phyloP scores from a whole-genome alignment of 768 basidiomycete species.

The Tricholoma hemisulphureum region DNA sequence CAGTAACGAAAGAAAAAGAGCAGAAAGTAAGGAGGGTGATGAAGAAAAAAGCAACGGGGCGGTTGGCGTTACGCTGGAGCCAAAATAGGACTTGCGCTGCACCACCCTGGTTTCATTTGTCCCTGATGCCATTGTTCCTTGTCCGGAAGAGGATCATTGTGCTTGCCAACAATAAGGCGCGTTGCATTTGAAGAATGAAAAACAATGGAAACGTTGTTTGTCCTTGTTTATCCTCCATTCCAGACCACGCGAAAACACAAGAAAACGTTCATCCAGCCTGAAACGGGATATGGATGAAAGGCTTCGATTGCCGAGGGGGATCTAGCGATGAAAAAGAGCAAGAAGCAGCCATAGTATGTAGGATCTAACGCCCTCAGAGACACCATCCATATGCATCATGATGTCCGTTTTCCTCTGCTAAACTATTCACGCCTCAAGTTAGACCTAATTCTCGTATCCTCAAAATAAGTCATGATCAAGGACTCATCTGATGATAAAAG shows the following conservation, averaged over 20 bases:
- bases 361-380: too few species aligned
- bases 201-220: constrained; percentile 1
- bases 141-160: constrained; percentile 6
- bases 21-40: constrained; percentile 6
- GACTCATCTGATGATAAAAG: too few species aligned
- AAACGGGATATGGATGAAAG: too few species aligned
- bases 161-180: constrained; percentile 8
- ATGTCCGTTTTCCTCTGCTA: too few species aligned
- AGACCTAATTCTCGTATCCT: too few species aligned
- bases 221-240: not conserved
- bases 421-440: too few species aligned
- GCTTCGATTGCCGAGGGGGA: too few species aligned
- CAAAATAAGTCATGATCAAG: too few species aligned
- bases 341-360: too few species aligned
- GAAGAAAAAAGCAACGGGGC: constrained; percentile 8
- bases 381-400: too few species aligned
- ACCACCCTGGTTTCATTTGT: constrained; percentile 8
- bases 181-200: not conserved
- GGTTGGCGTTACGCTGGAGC: not conserved
- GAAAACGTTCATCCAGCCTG: too few species aligned
- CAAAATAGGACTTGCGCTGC: not conserved
- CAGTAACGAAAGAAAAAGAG: constrained; percentile 20
- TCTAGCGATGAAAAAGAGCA: too few species aligned
- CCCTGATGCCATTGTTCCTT: constrained; percentile 16
- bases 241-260: not conserved